Base-by-base conservation (phyloP, 2,329 filamentous ascomycete species). In the Ophiosphaerella korrae region DNA sequence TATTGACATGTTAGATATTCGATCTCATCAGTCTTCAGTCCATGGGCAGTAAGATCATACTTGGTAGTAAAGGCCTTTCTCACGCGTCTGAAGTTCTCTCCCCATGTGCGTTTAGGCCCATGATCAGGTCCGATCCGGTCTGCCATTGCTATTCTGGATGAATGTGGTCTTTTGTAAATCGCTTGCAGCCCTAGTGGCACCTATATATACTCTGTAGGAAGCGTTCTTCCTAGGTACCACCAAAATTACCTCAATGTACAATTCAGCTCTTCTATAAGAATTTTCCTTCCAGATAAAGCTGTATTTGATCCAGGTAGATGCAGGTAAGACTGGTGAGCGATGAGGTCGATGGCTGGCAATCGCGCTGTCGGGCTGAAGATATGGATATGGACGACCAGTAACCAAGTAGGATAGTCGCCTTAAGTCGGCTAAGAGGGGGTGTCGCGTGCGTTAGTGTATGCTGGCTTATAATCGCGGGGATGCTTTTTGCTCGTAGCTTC, bases 61-160 rank as follows among this genome's bases (percentile, higher is more conserved):
- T 75, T 82, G 11, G 79, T 81, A 0, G 79, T 81, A 53, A 81
- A 78, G 3, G 78, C 75, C 52, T 74, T 78, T 1, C 66, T 62
- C 41, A 77, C 50, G n/a, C 74, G 69, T 47, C 74, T 67, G 31
- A 70, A 56, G 45, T 74, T 75, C 18, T 78, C 74, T 34, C 69
- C 68, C 53, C 77, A 74, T 16, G 72, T 74, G 39, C 72, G 71
- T 62, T 75, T 77, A 1, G 70, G 75, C 13, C 60, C 58, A 7
- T 66, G 68, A 43, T 77, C 73, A 6, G 77, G 75, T 9, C 73
- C 74, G 56, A 81, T 81, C 42, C 64, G 72, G 64, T 81, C 77
- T 42, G 68, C 53, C 60, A 62, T 63, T 35, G 34, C 46, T 46
- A 46, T 42, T 51, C 33, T 23, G 45, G 45, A 50, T 42, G 45